Evolutionary conservation across 2,329 filamentous ascomycete species (phyloP), one percentile per base, ranked within the genome.

Genomic region (Beauveria sp.): DNA sequence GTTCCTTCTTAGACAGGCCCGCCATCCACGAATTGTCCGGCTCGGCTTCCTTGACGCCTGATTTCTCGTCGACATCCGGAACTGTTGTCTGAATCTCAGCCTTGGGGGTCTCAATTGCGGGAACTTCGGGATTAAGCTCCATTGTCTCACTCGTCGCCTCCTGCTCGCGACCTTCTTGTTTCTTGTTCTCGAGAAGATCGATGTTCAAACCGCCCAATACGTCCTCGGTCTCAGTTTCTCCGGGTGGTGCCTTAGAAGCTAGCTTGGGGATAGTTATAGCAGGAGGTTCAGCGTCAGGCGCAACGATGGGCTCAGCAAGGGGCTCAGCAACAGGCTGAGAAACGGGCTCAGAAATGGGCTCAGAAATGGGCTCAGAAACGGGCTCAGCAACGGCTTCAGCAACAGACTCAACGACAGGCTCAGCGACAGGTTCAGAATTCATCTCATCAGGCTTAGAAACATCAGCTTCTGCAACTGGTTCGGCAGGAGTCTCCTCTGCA

Each of bases 141-240:
- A 44, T n/a, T 8, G 57, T 55, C 50, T 63, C 55, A 18, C 48
- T 50, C 30, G 56, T 53, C 24, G 63, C 61, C 43, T 67, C 71
- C 61, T 70, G 72, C 61, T 68, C 34, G 5, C 34, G 34, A 37
- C 70, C 61, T 70, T 69, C 59, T 71, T 73, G 61, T 6, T 72
- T 72, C 53, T 66, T 67, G 46, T 70, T 71, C 61, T 68, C 69
- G n/a, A 62, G 62, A 50, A 44, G 26, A 26, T 52, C 40, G 6
- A 10, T 50, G 3, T 20, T 28, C 24, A 47, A 28, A 28, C 20
- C 18, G 12, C 34, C 28, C 52, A 30, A 55, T 20, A 47, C 59
- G 22, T 53, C 47, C 16, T 28, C 52, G n/a, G 40, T 28, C 10
- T n/a, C 24, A 20, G 41, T 12, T 26, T 55, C 41, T 26, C 9